phyloP scores from a whole-genome alignment of 2,329 filamentous ascomycete species.

The Salinomyces thailandicus region DNA sequence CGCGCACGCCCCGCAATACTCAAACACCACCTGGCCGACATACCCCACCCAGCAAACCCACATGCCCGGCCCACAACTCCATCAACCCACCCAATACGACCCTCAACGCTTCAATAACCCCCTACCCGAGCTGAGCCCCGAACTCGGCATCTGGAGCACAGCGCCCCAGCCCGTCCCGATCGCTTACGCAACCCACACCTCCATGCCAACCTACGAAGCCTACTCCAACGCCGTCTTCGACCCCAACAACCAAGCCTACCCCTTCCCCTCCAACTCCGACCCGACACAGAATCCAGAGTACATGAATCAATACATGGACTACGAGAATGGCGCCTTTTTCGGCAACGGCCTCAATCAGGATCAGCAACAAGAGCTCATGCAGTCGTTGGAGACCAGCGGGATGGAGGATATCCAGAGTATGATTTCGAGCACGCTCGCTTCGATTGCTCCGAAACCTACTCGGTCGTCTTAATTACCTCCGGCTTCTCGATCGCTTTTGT shows the following conservation, averaged over 20 bases:
- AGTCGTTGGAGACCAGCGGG: slow-evolving; percentile 27
- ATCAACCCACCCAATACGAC: slow-evolving; percentile 6
- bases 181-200: neutral
- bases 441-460: slow-evolving; percentile 17
- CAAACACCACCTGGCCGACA: neutral
- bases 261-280: slow-evolving; percentile 14
- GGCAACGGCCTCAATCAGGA: slow-evolving; percentile 24
- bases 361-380: slow-evolving; percentile 29
- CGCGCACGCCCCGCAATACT: neutral
- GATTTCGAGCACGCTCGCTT: slow-evolving; percentile 21
- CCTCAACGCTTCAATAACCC: slow-evolving; percentile 17
- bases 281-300: neutral
- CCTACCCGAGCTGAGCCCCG: slow-evolving; percentile 14
- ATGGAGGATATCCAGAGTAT: slow-evolving; percentile 30
- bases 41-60: neutral
- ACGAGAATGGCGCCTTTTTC: slow-evolving; percentile 18
- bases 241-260: slow-evolving; percentile 17
- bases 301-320: slow-evolving; percentile 11
- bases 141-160: neutral
- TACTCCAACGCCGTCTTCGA: slow-evolving; percentile 18
- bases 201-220: slow-evolving; percentile 4
- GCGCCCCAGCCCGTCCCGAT: neutral
- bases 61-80: neutral
- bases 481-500: too few species aligned
- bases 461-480: neutral